phyloP scores from a whole-genome alignment of 441 rosid species.

The Gossypium davidsonii region DNA sequence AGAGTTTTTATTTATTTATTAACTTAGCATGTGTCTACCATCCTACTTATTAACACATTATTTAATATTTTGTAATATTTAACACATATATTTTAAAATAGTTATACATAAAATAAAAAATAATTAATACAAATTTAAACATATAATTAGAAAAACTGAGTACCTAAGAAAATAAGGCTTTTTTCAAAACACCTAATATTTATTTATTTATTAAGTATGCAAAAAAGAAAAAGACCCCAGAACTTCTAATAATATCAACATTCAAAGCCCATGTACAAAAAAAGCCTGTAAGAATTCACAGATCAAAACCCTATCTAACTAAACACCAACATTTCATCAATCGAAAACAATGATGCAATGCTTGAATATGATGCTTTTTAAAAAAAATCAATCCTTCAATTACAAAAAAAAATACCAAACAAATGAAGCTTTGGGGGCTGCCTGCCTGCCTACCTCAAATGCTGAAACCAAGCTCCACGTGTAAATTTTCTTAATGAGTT shows the following conservation, averaged over 20 bases:
- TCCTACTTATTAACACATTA: no score
- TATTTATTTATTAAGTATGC: no score
- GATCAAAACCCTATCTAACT: slow-evolving; percentile 15
- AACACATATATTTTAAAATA: no score
- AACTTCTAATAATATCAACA: neutral
- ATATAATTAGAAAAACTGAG: no score
- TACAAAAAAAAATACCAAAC: slow-evolving; percentile 1
- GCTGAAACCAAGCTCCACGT: neutral
- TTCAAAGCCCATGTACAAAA: slow-evolving; percentile 18
- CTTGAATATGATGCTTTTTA: slow-evolving; percentile 2
- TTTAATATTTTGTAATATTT: no score
- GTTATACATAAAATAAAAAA: no score
- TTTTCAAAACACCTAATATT: no score
- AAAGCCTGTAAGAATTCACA: slow-evolving; percentile 14
- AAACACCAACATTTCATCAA: slow-evolving; percentile 4
- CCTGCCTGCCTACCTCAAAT: slow-evolving; percentile 10
- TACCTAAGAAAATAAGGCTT: no score
- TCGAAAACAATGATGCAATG: slow-evolving; percentile 9
- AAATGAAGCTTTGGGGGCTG: slow-evolving; percentile 19
- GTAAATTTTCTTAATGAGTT: no score
- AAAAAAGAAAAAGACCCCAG: neutral
- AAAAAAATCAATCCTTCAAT: neutral
- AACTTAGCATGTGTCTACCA: no score
- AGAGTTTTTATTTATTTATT: no score
- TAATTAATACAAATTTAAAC: no score